Percentiles rank a stretch among this genome's conserved stretches.
Conservation (phyloP, 345 rosid genomes). For the Salix arbutifolia region DNA sequence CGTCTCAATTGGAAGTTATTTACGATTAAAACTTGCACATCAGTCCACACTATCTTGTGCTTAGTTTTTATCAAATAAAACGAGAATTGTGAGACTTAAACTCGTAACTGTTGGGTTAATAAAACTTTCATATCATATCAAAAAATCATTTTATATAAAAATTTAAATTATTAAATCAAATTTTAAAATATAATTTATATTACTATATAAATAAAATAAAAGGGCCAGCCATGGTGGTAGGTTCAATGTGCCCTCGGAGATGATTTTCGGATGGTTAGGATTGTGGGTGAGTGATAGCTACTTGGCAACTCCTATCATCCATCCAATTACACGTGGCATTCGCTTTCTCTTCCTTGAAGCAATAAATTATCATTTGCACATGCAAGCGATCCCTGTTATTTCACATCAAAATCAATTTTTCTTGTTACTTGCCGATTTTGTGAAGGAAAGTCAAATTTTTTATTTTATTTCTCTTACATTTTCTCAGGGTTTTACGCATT, state of each 20-base stretch:
- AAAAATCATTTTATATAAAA: too few species aligned
- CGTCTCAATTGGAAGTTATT: accelerated
- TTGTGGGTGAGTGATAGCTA: too few species aligned
- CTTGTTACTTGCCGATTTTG: not conserved
- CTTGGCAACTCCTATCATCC: conserved; percentile 17
- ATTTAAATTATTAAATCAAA: too few species aligned
- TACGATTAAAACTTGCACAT: too few species aligned
- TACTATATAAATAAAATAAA: not conserved
- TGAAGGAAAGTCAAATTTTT: not conserved
- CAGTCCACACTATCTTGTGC: accelerated
- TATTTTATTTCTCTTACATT: not conserved
- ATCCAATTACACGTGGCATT: conserved; percentile 21
- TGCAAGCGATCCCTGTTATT: conserved; percentile 14
- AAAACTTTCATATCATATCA: too few species aligned
- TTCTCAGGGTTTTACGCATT: not conserved
- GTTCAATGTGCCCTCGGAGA: too few species aligned
- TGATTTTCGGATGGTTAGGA: too few species aligned
- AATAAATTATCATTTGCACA: conserved; percentile 33
- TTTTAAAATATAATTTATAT: too few species aligned
- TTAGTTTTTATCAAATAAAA: too few species aligned
- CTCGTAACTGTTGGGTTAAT: accelerated
- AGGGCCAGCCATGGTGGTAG: not conserved
- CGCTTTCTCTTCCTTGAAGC: conserved; percentile 7
- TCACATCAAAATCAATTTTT: conserved; percentile 21
- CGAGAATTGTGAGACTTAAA: too few species aligned